These are phyloP conservation scores for Phaeosphaeria sp. DNA, from an alignment of 2,329 filamentous ascomycete genomes.

Conservation along the genomic window DNA sequence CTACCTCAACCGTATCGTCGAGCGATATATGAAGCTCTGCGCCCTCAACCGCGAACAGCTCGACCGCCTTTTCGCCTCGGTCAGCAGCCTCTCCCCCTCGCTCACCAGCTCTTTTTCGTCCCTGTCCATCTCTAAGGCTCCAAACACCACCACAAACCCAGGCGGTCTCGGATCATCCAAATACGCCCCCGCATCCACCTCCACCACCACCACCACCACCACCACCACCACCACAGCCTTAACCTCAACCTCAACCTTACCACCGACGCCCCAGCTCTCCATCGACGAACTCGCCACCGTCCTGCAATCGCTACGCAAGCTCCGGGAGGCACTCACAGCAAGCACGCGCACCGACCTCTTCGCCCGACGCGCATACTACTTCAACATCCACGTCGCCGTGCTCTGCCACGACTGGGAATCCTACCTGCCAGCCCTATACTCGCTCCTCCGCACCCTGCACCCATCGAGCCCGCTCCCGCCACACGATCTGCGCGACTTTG, in stretches of 20 bases:
- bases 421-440: conserved; percentile 84
- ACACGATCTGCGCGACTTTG: conserved; percentile 79
- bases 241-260: conserved; percentile 32
- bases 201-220: conserved; percentile 30
- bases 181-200: conserved; percentile 19
- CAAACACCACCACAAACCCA: not conserved
- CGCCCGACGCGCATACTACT: conserved; percentile 87
- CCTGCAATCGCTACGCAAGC: conserved; percentile 84
- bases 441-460: conserved; percentile 78
- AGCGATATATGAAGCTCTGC: conserved; percentile 90
- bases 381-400: conserved; percentile 84
- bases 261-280: conserved; percentile 35
- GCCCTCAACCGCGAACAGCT: conserved; percentile 76
- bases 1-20: conserved; percentile 86
- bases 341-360: conserved; percentile 79
- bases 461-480: conserved; percentile 69
- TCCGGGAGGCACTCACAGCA: conserved; percentile 87
- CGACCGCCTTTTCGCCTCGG: conserved; percentile 74
- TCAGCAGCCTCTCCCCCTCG: conserved; percentile 48
- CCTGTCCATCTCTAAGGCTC: conserved; percentile 18
- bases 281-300: conserved; percentile 71
- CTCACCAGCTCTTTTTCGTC: conserved; percentile 20
- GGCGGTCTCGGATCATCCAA: conserved; percentile 8
- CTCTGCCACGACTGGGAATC: conserved; percentile 83
- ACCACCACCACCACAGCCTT: no score